Evolutionary conservation across 768 basidiomycete species (phyloP).

Genomic region (Pisolithus orientalis): DNA sequence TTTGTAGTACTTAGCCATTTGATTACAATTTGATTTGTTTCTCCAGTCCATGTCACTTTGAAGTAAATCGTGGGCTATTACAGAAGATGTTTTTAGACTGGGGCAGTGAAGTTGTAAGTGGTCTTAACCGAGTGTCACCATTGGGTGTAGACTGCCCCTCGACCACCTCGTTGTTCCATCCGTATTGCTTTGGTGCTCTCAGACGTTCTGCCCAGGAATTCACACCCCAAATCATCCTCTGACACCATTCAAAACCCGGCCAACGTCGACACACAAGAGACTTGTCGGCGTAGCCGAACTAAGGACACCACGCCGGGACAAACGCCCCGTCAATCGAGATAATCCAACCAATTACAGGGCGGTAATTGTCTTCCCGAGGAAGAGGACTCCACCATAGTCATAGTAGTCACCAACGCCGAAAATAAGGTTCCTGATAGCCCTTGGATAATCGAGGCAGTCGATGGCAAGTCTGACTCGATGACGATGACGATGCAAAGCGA

Average conservation of each 20-base stretch:
- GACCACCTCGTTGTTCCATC: constrained; percentile 76
- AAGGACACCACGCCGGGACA: constrained; percentile 90
- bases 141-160: constrained; percentile 46
- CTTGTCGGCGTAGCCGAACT: constrained; percentile 95
- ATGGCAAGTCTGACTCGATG: constrained; percentile 59
- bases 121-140: no score
- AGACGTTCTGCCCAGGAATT: constrained; percentile 64
- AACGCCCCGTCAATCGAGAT: constrained; percentile 32
- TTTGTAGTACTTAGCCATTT: no score
- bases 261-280: constrained; percentile 71
- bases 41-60: no score
- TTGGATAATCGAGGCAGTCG: constrained; percentile 84
- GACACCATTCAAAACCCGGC: constrained; percentile 73
- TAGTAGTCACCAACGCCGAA: constrained; percentile 30
- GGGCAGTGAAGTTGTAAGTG: no score
- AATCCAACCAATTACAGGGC: constrained; percentile 32
- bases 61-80: no score
- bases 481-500: constrained; percentile 52
- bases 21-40: no score
- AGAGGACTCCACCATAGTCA: constrained; percentile 24
- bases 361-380: constrained; percentile 27
- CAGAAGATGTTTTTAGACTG: no score
- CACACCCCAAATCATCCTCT: constrained; percentile 44
- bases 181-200: constrained; percentile 75
- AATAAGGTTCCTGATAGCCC: constrained; percentile 67